A percentile compares a stretch with the other conserved stretches of the same genome.
Evolutionary conservation across 768 basidiomycete species (phyloP).

Genomic region (Rhizopogon sp.): DNA sequence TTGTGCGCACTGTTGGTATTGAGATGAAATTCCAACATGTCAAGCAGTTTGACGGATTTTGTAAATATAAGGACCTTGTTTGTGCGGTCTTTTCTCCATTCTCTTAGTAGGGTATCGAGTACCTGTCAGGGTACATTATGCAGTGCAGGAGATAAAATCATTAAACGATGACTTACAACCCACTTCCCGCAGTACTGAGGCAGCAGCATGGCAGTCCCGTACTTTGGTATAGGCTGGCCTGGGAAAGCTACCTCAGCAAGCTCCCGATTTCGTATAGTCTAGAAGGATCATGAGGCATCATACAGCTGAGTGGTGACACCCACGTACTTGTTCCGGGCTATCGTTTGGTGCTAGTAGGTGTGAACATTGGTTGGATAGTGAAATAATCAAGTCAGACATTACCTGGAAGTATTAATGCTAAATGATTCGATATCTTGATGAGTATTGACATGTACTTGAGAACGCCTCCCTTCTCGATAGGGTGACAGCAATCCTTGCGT

Average conservation of each 20-base stretch:
- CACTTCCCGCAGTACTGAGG: slow-evolving; percentile 81
- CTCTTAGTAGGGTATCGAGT: slow-evolving; percentile 56
- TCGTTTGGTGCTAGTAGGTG: slow-evolving; percentile 54
- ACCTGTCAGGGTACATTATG: slow-evolving; percentile 40
- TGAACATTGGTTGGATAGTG: background rate
- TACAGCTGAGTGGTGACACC: background rate
- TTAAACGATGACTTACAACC: slow-evolving; percentile 42
- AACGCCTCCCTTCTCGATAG: slow-evolving; percentile 42
- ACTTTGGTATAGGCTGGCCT: slow-evolving; percentile 49
- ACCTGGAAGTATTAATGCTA: slow-evolving; percentile 84
- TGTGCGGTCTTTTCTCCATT: slow-evolving; percentile 57
- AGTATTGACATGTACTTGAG: slow-evolving; percentile 79
- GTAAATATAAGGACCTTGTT: slow-evolving; percentile 95
- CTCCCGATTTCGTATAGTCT: slow-evolving; percentile 54
- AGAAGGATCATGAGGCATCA: background rate
- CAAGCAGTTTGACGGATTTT: slow-evolving; percentile 84
- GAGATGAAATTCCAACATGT: slow-evolving; percentile 79
- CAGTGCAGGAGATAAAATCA: background rate
- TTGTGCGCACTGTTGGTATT: slow-evolving; percentile 40
- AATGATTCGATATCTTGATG: slow-evolving; percentile 86
- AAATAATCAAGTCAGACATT: background rate
- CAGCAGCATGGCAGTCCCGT: slow-evolving; percentile 56
- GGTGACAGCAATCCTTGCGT: slow-evolving; percentile 55
- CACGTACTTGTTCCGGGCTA: slow-evolving; percentile 57
- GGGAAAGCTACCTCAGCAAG: slow-evolving; percentile 62